Evolutionary conservation across 371 early-diverging fungal genomes (phyloP).

Genomic region (Apophysomyces variabilis): DNA sequence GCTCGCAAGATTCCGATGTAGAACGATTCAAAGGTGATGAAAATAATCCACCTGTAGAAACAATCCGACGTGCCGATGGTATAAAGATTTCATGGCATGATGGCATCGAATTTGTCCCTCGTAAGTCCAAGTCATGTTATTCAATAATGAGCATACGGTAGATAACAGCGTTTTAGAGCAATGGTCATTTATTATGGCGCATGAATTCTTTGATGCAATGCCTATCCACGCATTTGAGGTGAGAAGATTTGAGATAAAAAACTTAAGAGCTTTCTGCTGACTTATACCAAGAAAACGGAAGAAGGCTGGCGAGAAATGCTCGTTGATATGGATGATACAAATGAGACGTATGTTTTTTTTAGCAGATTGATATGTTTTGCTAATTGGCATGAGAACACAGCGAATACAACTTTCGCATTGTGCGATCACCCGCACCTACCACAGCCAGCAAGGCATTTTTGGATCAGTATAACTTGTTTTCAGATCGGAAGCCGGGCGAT

Average conservation of each 20-base stretch:
- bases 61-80: slow-evolving; percentile 53
- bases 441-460: slow-evolving; percentile 65
- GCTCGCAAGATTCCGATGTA: slow-evolving; percentile 50
- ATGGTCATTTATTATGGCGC: slow-evolving; percentile 76
- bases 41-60: slow-evolving; percentile 32
- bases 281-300: slow-evolving; percentile 57
- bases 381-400: slow-evolving; percentile 28
- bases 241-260: neutral
- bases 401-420: slow-evolving; percentile 77
- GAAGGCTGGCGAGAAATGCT: slow-evolving; percentile 91
- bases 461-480: slow-evolving; percentile 44
- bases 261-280: neutral
- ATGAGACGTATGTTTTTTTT: slow-evolving; percentile 43
- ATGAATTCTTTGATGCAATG: slow-evolving; percentile 97
- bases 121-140: slow-evolving; percentile 30
- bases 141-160: neutral
- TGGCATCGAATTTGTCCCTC: slow-evolving; percentile 68
- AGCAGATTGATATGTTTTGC: neutral
- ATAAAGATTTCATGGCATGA: slow-evolving; percentile 75
- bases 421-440: slow-evolving; percentile 74
- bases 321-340: slow-evolving; percentile 80
- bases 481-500: slow-evolving; percentile 67
- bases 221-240: slow-evolving; percentile 89
- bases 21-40: slow-evolving; percentile 30
- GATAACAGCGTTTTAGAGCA: slow-evolving; percentile 34